Conservation (phyloP, 176 grass and related monocot genomes). For the Hordeum marinum region DNA sequence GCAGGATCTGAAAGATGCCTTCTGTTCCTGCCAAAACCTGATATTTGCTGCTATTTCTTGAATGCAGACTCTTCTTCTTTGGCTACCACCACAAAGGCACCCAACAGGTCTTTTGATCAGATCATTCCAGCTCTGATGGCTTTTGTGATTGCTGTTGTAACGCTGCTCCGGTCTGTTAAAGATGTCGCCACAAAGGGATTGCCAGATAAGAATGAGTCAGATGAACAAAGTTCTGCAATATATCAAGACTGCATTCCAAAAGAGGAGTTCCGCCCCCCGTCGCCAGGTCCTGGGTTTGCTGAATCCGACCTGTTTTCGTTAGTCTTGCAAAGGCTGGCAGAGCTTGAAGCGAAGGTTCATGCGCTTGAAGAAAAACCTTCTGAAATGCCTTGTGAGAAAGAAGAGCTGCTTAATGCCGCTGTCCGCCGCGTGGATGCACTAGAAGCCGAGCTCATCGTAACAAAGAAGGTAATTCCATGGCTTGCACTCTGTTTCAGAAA, state of each 20-base stretch:
- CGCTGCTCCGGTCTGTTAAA: constrained; percentile 42
- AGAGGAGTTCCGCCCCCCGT: constrained; percentile 72
- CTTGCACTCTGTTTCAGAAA: background rate
- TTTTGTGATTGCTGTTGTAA: constrained; percentile 45
- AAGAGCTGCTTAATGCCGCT: constrained; percentile 92
- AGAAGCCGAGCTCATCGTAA: constrained; percentile 96
- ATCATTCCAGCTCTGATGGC: constrained; percentile 39
- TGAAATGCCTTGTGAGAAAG: constrained; percentile 96
- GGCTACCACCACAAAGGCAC: background rate
- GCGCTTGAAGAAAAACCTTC: constrained; percentile 79
- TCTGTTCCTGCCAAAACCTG: background rate
- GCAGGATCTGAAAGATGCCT: background rate
- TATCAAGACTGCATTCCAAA: constrained; percentile 35
- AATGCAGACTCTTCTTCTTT: constrained; percentile 32
- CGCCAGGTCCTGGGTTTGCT: constrained; percentile 53
- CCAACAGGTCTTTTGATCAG: constrained; percentile 24
- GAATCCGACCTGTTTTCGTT: constrained; percentile 54
- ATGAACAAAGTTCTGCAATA: constrained; percentile 16
- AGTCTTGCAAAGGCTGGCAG: constrained; percentile 69
- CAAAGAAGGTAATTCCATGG: constrained; percentile 75
- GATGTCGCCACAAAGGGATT: constrained; percentile 44
- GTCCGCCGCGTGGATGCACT: constrained; percentile 89
- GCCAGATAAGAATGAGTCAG: constrained; percentile 25
- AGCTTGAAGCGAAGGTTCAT: constrained; percentile 85
- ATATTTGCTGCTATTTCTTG: constrained; percentile 20